phyloP scores from a whole-genome alignment of 768 basidiomycete genomes.

The Boletales sp. region DNA sequence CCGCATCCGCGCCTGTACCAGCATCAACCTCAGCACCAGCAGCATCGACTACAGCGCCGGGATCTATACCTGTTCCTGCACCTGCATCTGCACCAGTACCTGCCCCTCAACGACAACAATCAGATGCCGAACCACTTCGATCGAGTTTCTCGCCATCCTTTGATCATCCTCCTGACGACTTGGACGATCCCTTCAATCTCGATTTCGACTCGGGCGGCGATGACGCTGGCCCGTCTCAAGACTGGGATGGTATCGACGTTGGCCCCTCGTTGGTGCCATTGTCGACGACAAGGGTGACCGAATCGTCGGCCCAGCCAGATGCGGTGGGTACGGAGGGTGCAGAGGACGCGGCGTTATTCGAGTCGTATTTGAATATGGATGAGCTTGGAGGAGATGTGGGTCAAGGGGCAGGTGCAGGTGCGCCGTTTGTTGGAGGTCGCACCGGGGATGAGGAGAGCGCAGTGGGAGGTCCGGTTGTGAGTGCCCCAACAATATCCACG shows the following conservation, averaged over 20 bases:
- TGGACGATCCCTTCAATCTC: conserved; percentile 13
- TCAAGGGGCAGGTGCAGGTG: background rate
- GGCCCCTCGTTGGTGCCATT: conserved; percentile 5
- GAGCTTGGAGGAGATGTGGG: conserved; percentile 3
- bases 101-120: background rate
- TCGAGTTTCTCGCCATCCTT: conserved; percentile 1
- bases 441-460: background rate
- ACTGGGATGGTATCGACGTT: conserved; percentile 7
- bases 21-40: too few relatives aligned
- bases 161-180: conserved; percentile 5
- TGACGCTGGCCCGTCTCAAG: background rate
- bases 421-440: background rate
- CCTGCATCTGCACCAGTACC: background rate
- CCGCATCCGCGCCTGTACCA: background rate
- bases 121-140: background rate
- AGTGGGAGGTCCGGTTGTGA: background rate
- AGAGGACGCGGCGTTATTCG: conserved; percentile 11
- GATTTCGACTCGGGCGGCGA: conserved; percentile 11
- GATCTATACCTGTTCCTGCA: background rate
- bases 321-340: background rate
- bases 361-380: conserved; percentile 24
- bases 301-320: background rate
- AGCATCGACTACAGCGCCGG: background rate
- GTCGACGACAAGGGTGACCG: background rate
- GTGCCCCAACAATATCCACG: too few relatives aligned